Evolutionary conservation across 2,329 filamentous ascomycete genomes (phyloP).

Genomic region (Calonectria hawksworthii): DNA sequence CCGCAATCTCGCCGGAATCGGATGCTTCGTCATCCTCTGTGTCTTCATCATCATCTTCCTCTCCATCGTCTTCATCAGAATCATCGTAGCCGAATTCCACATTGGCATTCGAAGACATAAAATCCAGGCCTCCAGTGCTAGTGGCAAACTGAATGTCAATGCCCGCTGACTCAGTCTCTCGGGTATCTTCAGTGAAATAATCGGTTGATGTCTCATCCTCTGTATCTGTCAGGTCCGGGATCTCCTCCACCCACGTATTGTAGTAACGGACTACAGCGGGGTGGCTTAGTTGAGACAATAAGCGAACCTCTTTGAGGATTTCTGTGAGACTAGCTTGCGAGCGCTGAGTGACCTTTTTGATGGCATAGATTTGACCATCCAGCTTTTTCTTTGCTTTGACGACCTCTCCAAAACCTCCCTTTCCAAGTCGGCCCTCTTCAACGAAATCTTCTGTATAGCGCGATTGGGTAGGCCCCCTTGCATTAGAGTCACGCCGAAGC

Average conservation of each 20-base stretch:
- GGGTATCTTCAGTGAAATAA: constrained; percentile 54
- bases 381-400: constrained; percentile 96
- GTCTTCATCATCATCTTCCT: constrained; percentile 60
- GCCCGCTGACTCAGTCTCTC: constrained; percentile 56
- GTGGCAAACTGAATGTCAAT: constrained; percentile 72
- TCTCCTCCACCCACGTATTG: constrained; percentile 92
- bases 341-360: constrained; percentile 94
- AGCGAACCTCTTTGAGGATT: constrained; percentile 85
- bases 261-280: constrained; percentile 91
- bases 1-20: constrained; percentile 49
- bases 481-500: constrained; percentile 74
- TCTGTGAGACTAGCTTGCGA: constrained; percentile 85
- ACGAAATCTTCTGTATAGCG: constrained; percentile 92
- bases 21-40: constrained; percentile 60
- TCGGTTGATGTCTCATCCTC: constrained; percentile 71
- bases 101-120: constrained; percentile 88
- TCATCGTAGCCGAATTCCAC: constrained; percentile 81
- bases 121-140: constrained; percentile 88
- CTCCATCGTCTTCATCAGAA: constrained; percentile 59
- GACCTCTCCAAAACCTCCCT: constrained; percentile 96
- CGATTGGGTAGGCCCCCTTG: constrained; percentile 68
- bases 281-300: constrained; percentile 94
- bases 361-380: constrained; percentile 92
- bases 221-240: constrained; percentile 65
- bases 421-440: constrained; percentile 89